Evolutionary conservation across 805 yeast species (phyloP).

Genomic region (Wickerhamomyces hampshirensis): DNA sequence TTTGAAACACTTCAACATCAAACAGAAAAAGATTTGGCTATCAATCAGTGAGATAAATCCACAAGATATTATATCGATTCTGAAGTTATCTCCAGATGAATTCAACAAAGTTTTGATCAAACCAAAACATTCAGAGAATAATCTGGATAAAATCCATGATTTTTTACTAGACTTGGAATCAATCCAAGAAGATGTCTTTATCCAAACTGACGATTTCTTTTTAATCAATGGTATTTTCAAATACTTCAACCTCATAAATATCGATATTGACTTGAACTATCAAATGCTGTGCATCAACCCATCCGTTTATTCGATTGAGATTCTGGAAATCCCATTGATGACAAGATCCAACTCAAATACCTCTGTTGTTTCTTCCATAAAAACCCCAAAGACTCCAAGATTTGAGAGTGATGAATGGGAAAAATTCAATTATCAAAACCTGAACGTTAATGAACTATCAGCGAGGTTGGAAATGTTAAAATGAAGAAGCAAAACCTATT

Average conservation of each 20-base stretch:
- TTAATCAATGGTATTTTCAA: slow-evolving; percentile 20
- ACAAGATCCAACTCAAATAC: slow-evolving; percentile 20
- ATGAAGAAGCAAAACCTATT: background rate
- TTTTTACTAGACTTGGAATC: slow-evolving; percentile 19
- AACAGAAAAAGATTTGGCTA: slow-evolving; percentile 19
- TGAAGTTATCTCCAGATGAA: slow-evolving; percentile 1
- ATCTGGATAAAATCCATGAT: slow-evolving; percentile 21
- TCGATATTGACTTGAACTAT: slow-evolving; percentile 11
- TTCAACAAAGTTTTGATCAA: slow-evolving; percentile 1
- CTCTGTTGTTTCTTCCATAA: slow-evolving; percentile 8
- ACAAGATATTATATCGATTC: slow-evolving; percentile 4
- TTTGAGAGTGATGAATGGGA: slow-evolving; percentile 11
- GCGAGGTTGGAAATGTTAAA: slow-evolving; percentile 14
- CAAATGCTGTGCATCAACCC: slow-evolving; percentile 21
- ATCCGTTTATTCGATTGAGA: slow-evolving; percentile 17
- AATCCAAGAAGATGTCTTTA: slow-evolving; percentile 9
- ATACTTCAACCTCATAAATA: slow-evolving; percentile 14
- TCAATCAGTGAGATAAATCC: slow-evolving; percentile 8
- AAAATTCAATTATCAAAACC: slow-evolving; percentile 12
- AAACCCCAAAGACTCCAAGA: slow-evolving; percentile 10
- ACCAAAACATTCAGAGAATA: background rate
- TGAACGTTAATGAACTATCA: slow-evolving; percentile 19
- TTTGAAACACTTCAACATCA: slow-evolving; percentile 16
- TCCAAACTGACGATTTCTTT: slow-evolving; percentile 19
- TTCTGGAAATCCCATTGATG: slow-evolving; percentile 19